Evolutionary conservation across 1,139 yeast genomes (phyloP), one percentile per base, ranked within the genome.

Genomic region (Suhomyces yuchorum): DNA sequence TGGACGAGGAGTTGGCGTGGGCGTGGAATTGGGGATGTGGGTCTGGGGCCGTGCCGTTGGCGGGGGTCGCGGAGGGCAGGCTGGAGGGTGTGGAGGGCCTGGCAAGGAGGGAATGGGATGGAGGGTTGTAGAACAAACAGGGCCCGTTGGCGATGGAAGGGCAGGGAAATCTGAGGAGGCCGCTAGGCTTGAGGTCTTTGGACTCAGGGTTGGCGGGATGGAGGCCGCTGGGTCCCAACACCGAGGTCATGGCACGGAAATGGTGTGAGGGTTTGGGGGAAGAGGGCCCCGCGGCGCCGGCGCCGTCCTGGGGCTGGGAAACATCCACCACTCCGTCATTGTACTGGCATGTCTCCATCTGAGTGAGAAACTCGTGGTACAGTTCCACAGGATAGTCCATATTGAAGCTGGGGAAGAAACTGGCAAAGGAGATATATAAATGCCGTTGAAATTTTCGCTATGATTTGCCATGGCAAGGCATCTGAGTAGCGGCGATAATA

Each of bases 341-440:
- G 49, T 54, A 65, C 41, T 55, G 62, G 14, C 59, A 47, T n/a
- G 64, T 54, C 45, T 65, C 68, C 62, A 68, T 67, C 43, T 56
- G 66, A 44, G 56, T 63, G 38, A 68, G 57, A 52, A 68, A 70
- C 53, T 67, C 70, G 51, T 62, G 58, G 53, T 67, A 66, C 65
- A 63, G 68, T 45, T 64, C 68, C 36, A 63, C 63, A 24, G 49
- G 49, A 32, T 40, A 22, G 42, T 48, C 39, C 51, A 48, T 48
- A 24, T 8, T 34, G 33, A 32, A 26, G 32, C 1, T 19, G 14
- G 32, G 17, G n/a, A 8, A 20, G 14, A 7, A 14, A 7, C 14
- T 9, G 17, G 42, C 36, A 24, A 24, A 24, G 26, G 17, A 15
- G 19, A n/a, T 30, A 32, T 30, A 37, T 34, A 35, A 42, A 40